Evolutionary conservation across 1,284 basidiomycete genomes (phyloP).

Genomic region (Pulchroboletus neoregius): DNA sequence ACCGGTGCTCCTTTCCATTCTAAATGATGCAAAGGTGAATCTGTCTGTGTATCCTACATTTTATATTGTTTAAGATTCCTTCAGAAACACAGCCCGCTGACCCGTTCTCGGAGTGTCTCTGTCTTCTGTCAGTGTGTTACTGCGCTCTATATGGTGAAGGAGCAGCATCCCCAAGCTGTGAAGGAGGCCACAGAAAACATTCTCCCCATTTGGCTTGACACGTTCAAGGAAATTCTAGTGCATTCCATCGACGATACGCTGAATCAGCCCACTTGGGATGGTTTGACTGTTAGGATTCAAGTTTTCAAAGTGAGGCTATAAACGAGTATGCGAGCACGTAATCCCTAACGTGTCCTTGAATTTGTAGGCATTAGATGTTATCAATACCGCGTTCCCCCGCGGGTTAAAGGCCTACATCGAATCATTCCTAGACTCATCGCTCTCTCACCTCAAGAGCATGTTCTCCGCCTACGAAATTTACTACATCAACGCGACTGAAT

Average conservation of each 20-base stretch:
- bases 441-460: constrained; percentile 64
- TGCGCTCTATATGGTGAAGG: constrained; percentile 91
- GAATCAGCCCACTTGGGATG: constrained; percentile 67
- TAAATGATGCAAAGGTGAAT: constrained; percentile 70
- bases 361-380: constrained; percentile 64
- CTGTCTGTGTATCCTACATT: neutral
- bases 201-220: constrained; percentile 85
- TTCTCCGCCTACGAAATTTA: constrained; percentile 64
- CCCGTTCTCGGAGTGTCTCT: constrained; percentile 79
- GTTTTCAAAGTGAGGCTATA: constrained; percentile 65
- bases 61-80: constrained; percentile 8
- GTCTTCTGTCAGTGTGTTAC: constrained; percentile 91
- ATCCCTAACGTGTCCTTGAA: neutral
- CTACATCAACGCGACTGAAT: constrained; percentile 59
- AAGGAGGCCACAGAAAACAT: constrained; percentile 79
- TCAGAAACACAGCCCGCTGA: constrained; percentile 70
- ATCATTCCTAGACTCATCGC: constrained; percentile 57
- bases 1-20: constrained; percentile 79
- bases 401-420: constrained; percentile 58
- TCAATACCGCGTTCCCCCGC: constrained; percentile 74
- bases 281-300: constrained; percentile 70
- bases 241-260: constrained; percentile 60
- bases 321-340: neutral
- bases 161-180: constrained; percentile 82
- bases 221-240: constrained; percentile 75